phyloP scores from a whole-genome alignment of 768 basidiomycete genomes.

The Pisolithus orientalis region DNA sequence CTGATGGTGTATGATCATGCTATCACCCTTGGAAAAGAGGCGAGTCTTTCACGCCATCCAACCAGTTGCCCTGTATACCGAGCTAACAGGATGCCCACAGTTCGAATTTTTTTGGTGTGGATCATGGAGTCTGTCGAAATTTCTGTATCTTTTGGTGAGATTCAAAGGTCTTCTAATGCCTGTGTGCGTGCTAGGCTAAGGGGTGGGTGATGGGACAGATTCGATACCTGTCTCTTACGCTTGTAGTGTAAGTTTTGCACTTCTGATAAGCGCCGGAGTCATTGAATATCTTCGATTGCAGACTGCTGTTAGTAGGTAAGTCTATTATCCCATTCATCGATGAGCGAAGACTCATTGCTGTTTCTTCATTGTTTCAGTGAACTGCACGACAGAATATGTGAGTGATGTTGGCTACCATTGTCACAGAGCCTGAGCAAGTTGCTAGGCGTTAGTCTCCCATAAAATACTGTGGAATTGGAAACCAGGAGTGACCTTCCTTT shows the following conservation, averaged over 20 bases:
- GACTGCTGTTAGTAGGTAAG: background rate
- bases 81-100: background rate
- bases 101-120: conserved; percentile 6
- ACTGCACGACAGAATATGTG: background rate
- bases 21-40: conserved; percentile 4
- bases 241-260: background rate
- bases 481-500: too few species aligned
- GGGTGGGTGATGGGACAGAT: background rate
- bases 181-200: background rate
- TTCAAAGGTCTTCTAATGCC: background rate
- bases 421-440: background rate
- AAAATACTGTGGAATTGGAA: too few species aligned
- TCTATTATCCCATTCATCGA: background rate
- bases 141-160: conserved; percentile 7
- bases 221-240: conserved; percentile 2
- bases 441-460: conserved; percentile 2
- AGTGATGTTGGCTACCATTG: background rate
- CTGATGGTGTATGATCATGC: background rate
- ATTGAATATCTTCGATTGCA: background rate
- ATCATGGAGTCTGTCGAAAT: conserved; percentile 1
- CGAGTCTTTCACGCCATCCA: background rate
- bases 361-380: background rate
- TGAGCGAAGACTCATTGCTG: background rate
- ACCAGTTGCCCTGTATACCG: background rate
- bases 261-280: too few species aligned